Evolutionary conservation across 306 rosid genomes (phyloP).

Genomic region (Hippophae rhamnoides): DNA sequence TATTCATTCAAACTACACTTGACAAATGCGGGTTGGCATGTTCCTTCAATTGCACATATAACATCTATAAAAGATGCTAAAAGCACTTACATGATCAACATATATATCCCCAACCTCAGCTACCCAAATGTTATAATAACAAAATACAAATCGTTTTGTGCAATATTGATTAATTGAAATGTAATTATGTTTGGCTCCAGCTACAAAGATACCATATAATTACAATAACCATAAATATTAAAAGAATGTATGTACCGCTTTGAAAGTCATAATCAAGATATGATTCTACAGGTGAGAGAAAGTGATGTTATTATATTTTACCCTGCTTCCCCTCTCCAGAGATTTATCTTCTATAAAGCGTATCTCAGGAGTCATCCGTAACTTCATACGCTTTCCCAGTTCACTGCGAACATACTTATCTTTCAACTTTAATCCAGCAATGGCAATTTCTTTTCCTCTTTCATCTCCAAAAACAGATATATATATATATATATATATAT

Average conservation of each 20-base stretch:
- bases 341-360: conserved; percentile 85
- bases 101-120: no score
- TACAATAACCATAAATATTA: no score
- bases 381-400: conserved; percentile 79
- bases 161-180: not conserved
- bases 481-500: conserved; percentile 10
- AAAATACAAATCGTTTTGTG: not conserved
- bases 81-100: no score
- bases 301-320: conserved; percentile 7
- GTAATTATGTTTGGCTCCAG: no score
- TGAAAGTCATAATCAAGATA: not conserved
- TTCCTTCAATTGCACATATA: no score
- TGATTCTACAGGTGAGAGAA: not conserved
- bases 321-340: conserved; percentile 96
- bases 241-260: no score
- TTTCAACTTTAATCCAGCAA: conserved; percentile 83
- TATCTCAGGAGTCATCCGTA: conserved; percentile 85
- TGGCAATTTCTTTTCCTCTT: conserved; percentile 84
- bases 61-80: no score
- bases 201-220: no score
- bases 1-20: no score
- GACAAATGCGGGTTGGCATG: no score
- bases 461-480: conserved; percentile 91
- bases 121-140: no score
- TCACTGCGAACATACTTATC: conserved; percentile 74